Evolutionary conservation across 345 rosid species (phyloP).

Genomic region (Theobroma cacao): DNA sequence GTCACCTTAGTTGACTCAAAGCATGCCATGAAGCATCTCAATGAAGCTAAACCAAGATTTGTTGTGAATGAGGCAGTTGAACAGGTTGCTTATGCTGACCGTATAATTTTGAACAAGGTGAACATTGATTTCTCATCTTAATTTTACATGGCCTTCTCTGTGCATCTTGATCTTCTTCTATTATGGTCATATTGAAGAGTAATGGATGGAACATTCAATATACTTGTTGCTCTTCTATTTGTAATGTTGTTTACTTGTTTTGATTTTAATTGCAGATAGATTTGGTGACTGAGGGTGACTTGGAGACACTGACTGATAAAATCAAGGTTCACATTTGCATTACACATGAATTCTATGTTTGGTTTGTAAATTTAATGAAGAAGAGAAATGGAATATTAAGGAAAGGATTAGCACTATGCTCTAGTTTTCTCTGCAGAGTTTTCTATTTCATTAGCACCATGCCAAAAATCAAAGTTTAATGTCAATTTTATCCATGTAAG

Average conservation of each 20-base stretch:
- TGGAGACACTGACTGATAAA: slow-evolving; percentile 45
- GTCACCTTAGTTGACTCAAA: slow-evolving; percentile 77
- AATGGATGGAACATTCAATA: neutral
- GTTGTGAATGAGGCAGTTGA: slow-evolving; percentile 80
- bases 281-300: slow-evolving; percentile 54
- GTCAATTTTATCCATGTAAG: neutral
- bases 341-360: neutral
- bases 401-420: neutral
- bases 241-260: neutral
- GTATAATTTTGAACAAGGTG: slow-evolving; percentile 72
- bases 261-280: slow-evolving; percentile 48
- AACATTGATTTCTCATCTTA: slow-evolving; percentile 1
- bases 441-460: neutral
- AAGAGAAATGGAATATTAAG: neutral
- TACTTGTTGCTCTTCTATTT: neutral
- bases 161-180: neutral
- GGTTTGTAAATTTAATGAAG: neutral
- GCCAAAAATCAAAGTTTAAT: neutral
- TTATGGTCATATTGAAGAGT: neutral
- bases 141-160: neutral
- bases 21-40: slow-evolving; percentile 67
- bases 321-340: slow-evolving; percentile 45
- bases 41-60: slow-evolving; percentile 72
- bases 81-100: slow-evolving; percentile 81
- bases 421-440: neutral